Evolutionary conservation across 2,329 filamentous ascomycete species (phyloP), one percentile per base, ranked within the genome.

Genomic region (Xylaria sp.): DNA sequence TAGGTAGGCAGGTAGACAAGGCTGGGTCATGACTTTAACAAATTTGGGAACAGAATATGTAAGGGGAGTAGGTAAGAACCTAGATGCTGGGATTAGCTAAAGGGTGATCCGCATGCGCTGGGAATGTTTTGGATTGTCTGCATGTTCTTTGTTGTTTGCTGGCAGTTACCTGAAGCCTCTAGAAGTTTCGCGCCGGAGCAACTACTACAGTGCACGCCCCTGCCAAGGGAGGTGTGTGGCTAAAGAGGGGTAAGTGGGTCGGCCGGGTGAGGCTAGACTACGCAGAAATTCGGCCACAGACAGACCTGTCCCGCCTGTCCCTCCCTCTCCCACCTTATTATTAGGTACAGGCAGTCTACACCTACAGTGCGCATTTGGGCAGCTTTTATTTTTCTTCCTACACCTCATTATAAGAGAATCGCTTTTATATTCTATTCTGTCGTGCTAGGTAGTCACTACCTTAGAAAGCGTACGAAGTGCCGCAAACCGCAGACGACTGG

Each of bases 81-180:
- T 5, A 15, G 5, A 4, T n/a, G 15, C 48, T n/a, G 18, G 25
- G 18, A 59, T 41, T 12, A 55, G 25, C 23, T 46, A 28, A 28
- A 32, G 20, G 25, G 15, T 23, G 32, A 25, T 58, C 65, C 51
- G 69, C 69, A 63, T 69, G 62, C 50, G 66, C 66, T 68, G 39
- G 10, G 12, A 37, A 59, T 60, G 55, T 37, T 65, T 65, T 48
- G 44, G 46, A 51, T 28, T 46, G 41, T 46, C 7, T 37, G 23
- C 23, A 25, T 25, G 7, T 37, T 37, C 10, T 37, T 37, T 37
- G 7, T 56, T 61, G 18, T 25, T 28, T 28, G 46, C 39, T 56
- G 18, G 63, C 56, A 58, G 58, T 55, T 56, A 55, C 72, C 69
- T 73, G 76, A 77, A 77, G 74, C 73, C 69, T 75, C 76, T 75